Evolutionary conservation across 2,329 filamentous ascomycete genomes (phyloP).

Genomic region (Nakataea oryzae): DNA sequence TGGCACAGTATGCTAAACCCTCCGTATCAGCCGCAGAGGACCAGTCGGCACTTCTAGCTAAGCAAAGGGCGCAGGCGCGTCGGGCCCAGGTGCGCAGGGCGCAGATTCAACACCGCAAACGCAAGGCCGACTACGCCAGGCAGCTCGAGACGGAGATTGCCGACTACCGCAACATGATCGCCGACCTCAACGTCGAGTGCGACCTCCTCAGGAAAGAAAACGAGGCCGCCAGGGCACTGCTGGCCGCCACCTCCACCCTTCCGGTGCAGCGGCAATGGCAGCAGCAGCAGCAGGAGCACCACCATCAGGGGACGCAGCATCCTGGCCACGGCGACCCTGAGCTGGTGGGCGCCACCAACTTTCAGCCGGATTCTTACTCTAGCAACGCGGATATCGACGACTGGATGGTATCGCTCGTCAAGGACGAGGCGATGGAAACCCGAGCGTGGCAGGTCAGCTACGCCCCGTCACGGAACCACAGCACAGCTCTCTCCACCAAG

Average conservation of each 20-base stretch:
- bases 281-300: conserved; percentile 4
- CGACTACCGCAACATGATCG: conserved; percentile 35
- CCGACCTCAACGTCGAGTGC: conserved; percentile 27
- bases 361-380: conserved; percentile 14
- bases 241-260: conserved; percentile 12
- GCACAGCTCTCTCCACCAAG: too few relatives aligned
- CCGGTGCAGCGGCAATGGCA: conserved; percentile 4
- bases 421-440: conserved; percentile 27
- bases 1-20: conserved; percentile 1
- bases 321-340: not conserved
- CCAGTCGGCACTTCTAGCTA: conserved; percentile 7
- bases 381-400: conserved; percentile 24
- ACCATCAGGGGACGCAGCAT: too few relatives aligned
- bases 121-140: conserved; percentile 44
- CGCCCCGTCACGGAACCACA: not conserved
- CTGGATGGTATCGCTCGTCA: conserved; percentile 28
- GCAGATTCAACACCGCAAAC: conserved; percentile 44
- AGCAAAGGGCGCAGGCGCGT: conserved; percentile 33
- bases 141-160: conserved; percentile 41
- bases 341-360: too few relatives aligned
- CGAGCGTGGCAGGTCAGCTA: not conserved
- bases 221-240: conserved; percentile 24
- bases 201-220: conserved; percentile 29
- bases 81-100: conserved; percentile 41
- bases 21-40: conserved; percentile 5